These are phyloP conservation scores for Globisporangium cylindrosporum DNA, from an alignment of 352 stramenopile species.

Conservation along the genomic window DNA sequence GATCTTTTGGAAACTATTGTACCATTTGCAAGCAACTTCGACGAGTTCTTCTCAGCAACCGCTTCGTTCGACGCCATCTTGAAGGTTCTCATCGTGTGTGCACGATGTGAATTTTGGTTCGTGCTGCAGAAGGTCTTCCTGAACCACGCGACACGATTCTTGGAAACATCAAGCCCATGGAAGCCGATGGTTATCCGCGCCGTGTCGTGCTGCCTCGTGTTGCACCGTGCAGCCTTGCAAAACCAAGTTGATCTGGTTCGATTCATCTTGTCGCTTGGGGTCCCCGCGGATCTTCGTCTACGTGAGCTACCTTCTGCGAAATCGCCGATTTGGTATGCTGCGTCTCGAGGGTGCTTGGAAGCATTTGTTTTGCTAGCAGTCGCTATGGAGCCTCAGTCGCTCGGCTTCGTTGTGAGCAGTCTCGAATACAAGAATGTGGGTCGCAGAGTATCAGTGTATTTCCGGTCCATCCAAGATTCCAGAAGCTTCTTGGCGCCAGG, in stretches of 20 bases:
- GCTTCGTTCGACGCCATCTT: slow-evolving; percentile 43
- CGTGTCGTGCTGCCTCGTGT: slow-evolving; percentile 35
- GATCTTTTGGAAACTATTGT: slow-evolving; percentile 32
- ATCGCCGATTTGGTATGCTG: slow-evolving; percentile 52
- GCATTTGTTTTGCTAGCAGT: slow-evolving; percentile 43
- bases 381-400: slow-evolving; percentile 26
- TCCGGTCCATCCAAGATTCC: slow-evolving; percentile 24
- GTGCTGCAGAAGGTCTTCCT: slow-evolving; percentile 44
- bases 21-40: slow-evolving; percentile 24
- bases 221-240: slow-evolving; percentile 48
- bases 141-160: slow-evolving; percentile 29
- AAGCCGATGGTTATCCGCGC: slow-evolving; percentile 46
- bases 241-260: slow-evolving; percentile 38
- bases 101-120: slow-evolving; percentile 46
- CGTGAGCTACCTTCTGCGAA: slow-evolving; percentile 22
- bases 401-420: slow-evolving; percentile 12
- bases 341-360: slow-evolving; percentile 35
- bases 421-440: slow-evolving; percentile 7
- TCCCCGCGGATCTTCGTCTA: slow-evolving; percentile 34
- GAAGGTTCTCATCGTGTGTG: slow-evolving; percentile 45
- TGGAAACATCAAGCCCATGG: slow-evolving; percentile 39
- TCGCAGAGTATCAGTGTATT: slow-evolving; percentile 10
- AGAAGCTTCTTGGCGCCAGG: slow-evolving; percentile 21
- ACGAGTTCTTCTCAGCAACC: slow-evolving; percentile 35
- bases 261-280: slow-evolving; percentile 48